Evolutionary conservation across 306 rosid genomes (phyloP).

Genomic region (Potentilla sterilis): DNA sequence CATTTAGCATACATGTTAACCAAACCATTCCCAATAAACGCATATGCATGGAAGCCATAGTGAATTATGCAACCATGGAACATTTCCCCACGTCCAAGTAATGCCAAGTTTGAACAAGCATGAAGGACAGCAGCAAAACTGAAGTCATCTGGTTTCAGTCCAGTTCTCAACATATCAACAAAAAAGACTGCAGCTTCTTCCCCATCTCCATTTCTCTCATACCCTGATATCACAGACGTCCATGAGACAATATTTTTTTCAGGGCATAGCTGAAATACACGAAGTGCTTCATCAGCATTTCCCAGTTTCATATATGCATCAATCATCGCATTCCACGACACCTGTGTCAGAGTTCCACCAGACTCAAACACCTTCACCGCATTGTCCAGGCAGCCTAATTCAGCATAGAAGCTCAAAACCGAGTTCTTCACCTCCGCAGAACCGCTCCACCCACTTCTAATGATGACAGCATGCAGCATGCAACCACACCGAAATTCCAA

Average conservation of each 20-base stretch:
- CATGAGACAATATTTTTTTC: conserved; percentile 67
- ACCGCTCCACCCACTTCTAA: conserved; percentile 68
- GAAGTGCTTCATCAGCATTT: conserved; percentile 46
- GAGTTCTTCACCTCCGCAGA: conserved; percentile 66
- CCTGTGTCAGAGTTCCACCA: conserved; percentile 45
- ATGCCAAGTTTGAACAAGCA: conserved; percentile 72
- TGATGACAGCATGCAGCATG: conserved; percentile 55
- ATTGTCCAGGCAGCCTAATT: conserved; percentile 48
- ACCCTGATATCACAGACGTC: conserved; percentile 79
- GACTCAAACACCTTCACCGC: conserved; percentile 50
- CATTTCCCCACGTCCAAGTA: conserved; percentile 55
- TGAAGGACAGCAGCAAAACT: conserved; percentile 69
- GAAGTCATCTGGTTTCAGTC: conserved; percentile 57
- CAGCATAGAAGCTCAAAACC: conserved; percentile 61
- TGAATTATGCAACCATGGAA: conserved; percentile 51
- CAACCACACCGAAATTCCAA: conserved; percentile 43
- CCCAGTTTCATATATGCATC: conserved; percentile 81
- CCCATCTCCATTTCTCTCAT: conserved; percentile 58
- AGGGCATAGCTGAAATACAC: conserved; percentile 63
- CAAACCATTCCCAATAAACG: conserved; percentile 62
- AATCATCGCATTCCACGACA: conserved; percentile 78
- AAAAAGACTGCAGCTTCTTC: conserved; percentile 64
- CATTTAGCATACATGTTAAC: conserved; percentile 80
- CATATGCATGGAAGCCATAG: conserved; percentile 40
- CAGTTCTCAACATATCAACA: conserved; percentile 51